Conservation (phyloP, 441 rosid species). For the Flueggea neowawraea region DNA sequence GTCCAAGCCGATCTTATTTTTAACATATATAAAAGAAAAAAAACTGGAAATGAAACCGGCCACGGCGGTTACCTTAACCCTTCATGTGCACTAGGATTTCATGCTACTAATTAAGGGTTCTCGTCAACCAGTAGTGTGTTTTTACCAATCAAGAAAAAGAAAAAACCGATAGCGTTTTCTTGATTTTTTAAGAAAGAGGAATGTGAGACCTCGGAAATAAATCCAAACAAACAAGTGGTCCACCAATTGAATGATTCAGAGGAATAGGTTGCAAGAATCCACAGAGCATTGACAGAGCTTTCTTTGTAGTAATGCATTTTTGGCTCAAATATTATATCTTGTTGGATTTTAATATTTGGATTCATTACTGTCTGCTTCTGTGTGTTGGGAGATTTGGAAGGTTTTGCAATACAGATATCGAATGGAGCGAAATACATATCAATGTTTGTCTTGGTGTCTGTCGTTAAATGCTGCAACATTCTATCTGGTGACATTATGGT, state of each 20-base stretch:
- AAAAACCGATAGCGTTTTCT: background rate
- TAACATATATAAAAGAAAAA: too few relatives aligned
- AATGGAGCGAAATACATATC: conserved; percentile 25
- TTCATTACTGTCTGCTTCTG: conserved; percentile 1
- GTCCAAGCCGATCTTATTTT: too few relatives aligned
- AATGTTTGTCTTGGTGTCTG: conserved; percentile 49
- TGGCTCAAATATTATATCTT: background rate
- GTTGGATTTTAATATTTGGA: conserved; percentile 2
- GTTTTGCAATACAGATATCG: conserved; percentile 20
- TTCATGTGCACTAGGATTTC: too few relatives aligned
- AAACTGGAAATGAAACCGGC: too few relatives aligned
- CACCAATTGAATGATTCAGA: conserved; percentile 38
- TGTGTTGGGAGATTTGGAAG: conserved; percentile 37
- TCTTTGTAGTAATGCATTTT: conserved; percentile 9
- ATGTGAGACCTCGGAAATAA: background rate
- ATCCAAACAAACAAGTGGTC: conserved; percentile 34
- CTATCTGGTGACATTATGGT: conserved; percentile 18
- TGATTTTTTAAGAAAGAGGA: background rate
- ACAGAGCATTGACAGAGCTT: conserved; percentile 31
- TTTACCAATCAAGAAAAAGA: too few relatives aligned
- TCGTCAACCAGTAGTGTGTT: background rate
- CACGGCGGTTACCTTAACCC: too few relatives aligned
- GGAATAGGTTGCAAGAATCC: conserved; percentile 37
- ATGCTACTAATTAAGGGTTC: background rate
- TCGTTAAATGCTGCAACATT: conserved; percentile 61